phyloP scores from a whole-genome alignment of 2,329 filamentous ascomycete species.

The Arthrobotrys iridis region DNA sequence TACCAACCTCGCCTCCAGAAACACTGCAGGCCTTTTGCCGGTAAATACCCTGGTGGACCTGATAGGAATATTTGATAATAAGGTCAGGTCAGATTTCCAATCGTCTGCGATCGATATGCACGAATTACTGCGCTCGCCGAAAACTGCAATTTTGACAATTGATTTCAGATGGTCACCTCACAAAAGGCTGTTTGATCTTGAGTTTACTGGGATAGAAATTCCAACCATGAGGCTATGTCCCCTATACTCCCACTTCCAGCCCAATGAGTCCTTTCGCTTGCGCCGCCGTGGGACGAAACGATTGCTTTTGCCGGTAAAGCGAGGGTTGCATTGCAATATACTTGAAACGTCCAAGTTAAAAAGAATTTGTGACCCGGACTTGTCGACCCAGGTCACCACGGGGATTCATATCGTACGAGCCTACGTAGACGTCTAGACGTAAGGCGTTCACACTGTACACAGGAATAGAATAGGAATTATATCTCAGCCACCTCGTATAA shows the following conservation, averaged over 20 bases:
- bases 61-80: conserved; percentile 53
- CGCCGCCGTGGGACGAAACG: conserved; percentile 43
- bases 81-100: conserved; percentile 41
- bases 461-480: conserved; percentile 33
- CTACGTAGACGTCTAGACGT: conserved; percentile 19
- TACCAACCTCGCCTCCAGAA: conserved; percentile 44
- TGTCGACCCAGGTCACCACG: conserved; percentile 6
- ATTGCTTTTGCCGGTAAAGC: conserved; percentile 50
- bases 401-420: conserved; percentile 35
- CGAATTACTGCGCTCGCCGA: conserved; percentile 18
- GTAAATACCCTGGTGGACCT: conserved; percentile 14
- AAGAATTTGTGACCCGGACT: conserved; percentile 27
- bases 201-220: conserved; percentile 4
- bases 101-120: conserved; percentile 31
- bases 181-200: conserved; percentile 16
- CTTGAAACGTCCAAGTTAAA: conserved; percentile 32
- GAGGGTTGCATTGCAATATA: conserved; percentile 53
- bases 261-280: conserved; percentile 37
- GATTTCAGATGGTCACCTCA: conserved; percentile 2
- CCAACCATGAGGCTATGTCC: not conserved
- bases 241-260: not conserved
- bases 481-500: conserved; percentile 49
- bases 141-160: conserved; percentile 26
- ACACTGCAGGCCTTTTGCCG: conserved; percentile 24
- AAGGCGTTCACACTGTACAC: conserved; percentile 11